Percentiles rank a stretch among this genome's conserved stretches.
phyloP scores from a whole-genome alignment of 1,284 basidiomycete species.

The Trichosporon sp. region DNA sequence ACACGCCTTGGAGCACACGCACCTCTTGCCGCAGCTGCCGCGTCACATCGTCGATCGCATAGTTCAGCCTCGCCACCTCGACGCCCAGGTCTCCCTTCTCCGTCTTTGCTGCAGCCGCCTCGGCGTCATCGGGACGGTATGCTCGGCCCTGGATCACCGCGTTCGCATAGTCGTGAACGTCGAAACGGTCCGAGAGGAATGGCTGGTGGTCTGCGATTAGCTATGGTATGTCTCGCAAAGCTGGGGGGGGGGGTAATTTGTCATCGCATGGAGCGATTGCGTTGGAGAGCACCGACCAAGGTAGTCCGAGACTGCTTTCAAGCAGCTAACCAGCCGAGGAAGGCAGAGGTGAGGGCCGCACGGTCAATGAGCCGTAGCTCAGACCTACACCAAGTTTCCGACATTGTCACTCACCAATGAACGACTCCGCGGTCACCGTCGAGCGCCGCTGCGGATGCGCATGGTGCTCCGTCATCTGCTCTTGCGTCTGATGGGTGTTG shows the following conservation, averaged over 20 bases:
- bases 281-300: too few relatives aligned
- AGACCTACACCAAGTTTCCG: too few relatives aligned
- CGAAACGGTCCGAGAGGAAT: slow-evolving; percentile 58
- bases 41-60: slow-evolving; percentile 79
- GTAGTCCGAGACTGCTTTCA: too few relatives aligned
- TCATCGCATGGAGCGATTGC: too few relatives aligned
- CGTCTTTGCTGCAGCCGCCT: slow-evolving; percentile 8
- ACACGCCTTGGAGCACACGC: too few relatives aligned
- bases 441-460: slow-evolving; percentile 9
- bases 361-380: too few relatives aligned
- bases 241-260: background rate
- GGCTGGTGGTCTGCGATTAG: slow-evolving; percentile 39
- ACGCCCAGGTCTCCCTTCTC: slow-evolving; percentile 75
- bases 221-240: background rate
- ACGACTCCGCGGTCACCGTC: slow-evolving; percentile 11
- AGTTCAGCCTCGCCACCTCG: slow-evolving; percentile 73
- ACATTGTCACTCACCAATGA: slow-evolving; percentile 19
- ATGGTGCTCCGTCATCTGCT: background rate
- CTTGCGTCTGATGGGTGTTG: background rate
- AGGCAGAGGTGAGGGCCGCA: too few relatives aligned
- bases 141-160: slow-evolving; percentile 72
- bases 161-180: slow-evolving; percentile 82
- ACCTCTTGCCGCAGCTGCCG: slow-evolving; percentile 79
- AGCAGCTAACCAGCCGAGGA: too few relatives aligned
- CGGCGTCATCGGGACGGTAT: slow-evolving; percentile 53